Base-by-base conservation (phyloP, 495 filamentous ascomycete species). In the Neurospora sp. region DNA sequence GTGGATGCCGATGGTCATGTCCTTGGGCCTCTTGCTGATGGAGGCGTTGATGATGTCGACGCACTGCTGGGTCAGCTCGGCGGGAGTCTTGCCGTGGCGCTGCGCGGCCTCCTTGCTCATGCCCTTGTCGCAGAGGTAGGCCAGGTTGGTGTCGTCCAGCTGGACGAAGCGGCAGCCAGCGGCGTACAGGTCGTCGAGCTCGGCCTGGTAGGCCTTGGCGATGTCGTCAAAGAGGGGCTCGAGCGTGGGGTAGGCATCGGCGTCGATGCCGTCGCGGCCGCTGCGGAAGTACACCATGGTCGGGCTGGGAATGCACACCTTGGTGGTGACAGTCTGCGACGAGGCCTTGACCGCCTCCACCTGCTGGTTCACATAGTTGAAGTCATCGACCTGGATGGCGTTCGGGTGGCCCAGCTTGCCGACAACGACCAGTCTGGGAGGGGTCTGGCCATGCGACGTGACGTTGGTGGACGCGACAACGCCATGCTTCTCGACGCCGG, bases 261-360 rank as follows among this genome's bases (percentile, higher is more conserved):
- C 83, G 77, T 72, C 83, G 80, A 84, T 90, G 84, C 75, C 85
- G 35, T 89, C 88, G 70, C 89, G 83, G 61, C 83, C 86, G 74
- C 89, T 89, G 59, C 89, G 85, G 82, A 91, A 86, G 79, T 91
- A 89, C 74, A 90, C 88, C 89, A 89, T 91, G n/a, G 87, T 87
- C 16, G 89, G 89, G 45, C 85, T 87, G 71, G 88, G 88, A 74
- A 91, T 86, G 77, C 89, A 90, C 76, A 91, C 81, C 77, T 91
- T 91, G 75, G 89, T 87, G 35, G 88, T 87, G 68, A 80, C 82
- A 59, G 77, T 79, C 79, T 84, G 59, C 12, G 31, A 35, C 18
- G 35, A n/a, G 14, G 61, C 77, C 35, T 61, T 53, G n/a, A 72
- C 75, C 4, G 83, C 79, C 1, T 87, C 84, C 61, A 85, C 79